Evolutionary conservation across 1,284 basidiomycete species (phyloP).

Genomic region (Rugosomyces carneus): DNA sequence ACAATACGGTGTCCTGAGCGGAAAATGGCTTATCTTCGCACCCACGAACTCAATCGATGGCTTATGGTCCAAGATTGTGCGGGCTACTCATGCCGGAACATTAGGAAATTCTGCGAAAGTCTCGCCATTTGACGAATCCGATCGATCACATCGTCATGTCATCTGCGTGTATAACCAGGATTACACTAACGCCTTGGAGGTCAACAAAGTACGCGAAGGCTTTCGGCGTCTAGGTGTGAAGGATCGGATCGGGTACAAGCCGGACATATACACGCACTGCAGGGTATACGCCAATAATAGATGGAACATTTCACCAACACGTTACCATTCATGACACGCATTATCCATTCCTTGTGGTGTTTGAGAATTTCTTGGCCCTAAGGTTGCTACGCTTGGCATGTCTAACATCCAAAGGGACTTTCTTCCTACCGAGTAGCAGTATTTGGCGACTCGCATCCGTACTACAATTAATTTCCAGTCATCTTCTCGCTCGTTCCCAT

Average conservation of each 20-base stretch:
- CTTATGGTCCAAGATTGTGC: constrained; percentile 10
- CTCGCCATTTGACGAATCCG: constrained; percentile 4
- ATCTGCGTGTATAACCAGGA: constrained; percentile 13
- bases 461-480: background rate
- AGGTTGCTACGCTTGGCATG: background rate
- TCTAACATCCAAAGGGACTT: background rate
- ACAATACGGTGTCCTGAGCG: constrained; percentile 1
- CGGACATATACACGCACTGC: constrained; percentile 11
- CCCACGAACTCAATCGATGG: constrained; percentile 2
- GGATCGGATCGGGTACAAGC: constrained; percentile 10
- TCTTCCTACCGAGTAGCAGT: background rate
- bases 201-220: constrained; percentile 10
- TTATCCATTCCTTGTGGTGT: background rate
- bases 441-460: background rate
- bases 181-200: constrained; percentile 5
- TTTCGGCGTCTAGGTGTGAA: constrained; percentile 12
- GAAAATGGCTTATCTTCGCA: constrained; percentile 14
- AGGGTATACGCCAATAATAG: constrained; percentile 4
- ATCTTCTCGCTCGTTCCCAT: background rate
- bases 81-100: constrained; percentile 12
- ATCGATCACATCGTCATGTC: background rate
- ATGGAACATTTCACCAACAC: constrained; percentile 9
- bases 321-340: constrained; percentile 5
- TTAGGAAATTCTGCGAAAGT: constrained; percentile 11
- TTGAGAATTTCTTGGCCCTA: background rate